Percentiles rank a stretch among this genome's conserved stretches.
These are phyloP conservation scores for Aspergillus egyptiacus DNA, from an alignment of 495 filamentous ascomycete species.

Conservation along the genomic window DNA sequence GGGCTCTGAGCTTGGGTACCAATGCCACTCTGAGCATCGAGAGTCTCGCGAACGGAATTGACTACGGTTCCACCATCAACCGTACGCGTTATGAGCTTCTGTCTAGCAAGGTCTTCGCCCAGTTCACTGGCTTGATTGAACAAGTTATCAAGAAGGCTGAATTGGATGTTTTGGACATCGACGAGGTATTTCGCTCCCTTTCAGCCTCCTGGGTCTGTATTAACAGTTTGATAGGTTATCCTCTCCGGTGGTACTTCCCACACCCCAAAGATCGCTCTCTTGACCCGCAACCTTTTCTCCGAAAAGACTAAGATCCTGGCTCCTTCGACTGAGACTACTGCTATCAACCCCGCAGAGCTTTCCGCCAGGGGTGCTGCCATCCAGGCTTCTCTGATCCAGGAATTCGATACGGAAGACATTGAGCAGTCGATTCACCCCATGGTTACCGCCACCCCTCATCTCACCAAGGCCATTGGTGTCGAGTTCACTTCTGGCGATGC, in stretches of 20 bases:
- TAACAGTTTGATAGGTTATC: slow-evolving; percentile 55
- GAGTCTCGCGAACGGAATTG: slow-evolving; percentile 76
- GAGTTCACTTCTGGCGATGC: slow-evolving; percentile 59
- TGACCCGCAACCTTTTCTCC: slow-evolving; percentile 73
- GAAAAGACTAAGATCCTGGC: slow-evolving; percentile 71
- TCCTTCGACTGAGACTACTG: slow-evolving; percentile 65
- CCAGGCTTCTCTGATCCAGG: slow-evolving; percentile 86
- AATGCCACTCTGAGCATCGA: slow-evolving; percentile 89
- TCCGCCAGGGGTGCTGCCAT: slow-evolving; percentile 86
- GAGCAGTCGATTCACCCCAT: slow-evolving; percentile 92
- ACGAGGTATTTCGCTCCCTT: slow-evolving; percentile 51
- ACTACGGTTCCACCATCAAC: slow-evolving; percentile 89
- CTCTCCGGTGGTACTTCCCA: slow-evolving; percentile 88
- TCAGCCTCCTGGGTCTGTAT: background rate
- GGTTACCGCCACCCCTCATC: slow-evolving; percentile 88
- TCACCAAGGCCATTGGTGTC: slow-evolving; percentile 82
- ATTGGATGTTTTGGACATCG: slow-evolving; percentile 85
- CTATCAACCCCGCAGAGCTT: slow-evolving; percentile 91
- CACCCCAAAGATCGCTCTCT: slow-evolving; percentile 82
- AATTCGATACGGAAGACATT: slow-evolving; percentile 89
- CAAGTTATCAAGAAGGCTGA: slow-evolving; percentile 85
- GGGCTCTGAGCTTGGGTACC: slow-evolving; percentile 78
- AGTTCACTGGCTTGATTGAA: slow-evolving; percentile 79
- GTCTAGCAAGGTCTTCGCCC: slow-evolving; percentile 71
- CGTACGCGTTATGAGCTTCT: slow-evolving; percentile 89